phyloP scores from a whole-genome alignment of 139 green algal genomes.

The Chlorella sp. region DNA sequence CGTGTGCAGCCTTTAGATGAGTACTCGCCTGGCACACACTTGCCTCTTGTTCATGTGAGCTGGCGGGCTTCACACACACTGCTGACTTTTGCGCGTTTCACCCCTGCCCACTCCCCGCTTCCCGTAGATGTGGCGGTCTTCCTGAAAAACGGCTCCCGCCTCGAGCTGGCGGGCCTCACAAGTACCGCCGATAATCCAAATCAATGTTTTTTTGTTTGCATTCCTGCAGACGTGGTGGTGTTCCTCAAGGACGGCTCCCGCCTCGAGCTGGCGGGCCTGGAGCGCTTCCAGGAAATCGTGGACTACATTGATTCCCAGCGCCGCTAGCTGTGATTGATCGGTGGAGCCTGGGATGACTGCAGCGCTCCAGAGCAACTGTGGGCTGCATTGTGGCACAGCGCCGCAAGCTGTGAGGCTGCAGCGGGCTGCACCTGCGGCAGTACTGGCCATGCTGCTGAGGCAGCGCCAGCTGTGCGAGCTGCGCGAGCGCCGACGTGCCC shows the following conservation, averaged over 20 bases:
- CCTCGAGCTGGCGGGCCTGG: conserved; percentile 63
- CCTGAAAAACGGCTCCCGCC: conserved; percentile 53
- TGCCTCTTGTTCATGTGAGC: no score
- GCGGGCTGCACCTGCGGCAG: no score
- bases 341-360: no score
- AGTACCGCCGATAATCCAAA: no score
- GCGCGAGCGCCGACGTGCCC: no score
- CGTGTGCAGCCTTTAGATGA: no score
- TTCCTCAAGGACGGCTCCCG: conserved; percentile 64
- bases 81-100: neutral
- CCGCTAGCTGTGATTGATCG: neutral
- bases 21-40: neutral
- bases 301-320: conserved; percentile 11
- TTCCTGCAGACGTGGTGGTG: conserved; percentile 59
- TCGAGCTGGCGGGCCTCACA: conserved; percentile 53
- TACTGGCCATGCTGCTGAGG: no score
- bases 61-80: neutral
- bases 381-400: no score
- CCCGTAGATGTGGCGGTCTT: conserved; percentile 53
- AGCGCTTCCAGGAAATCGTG: conserved; percentile 37
- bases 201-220: no score
- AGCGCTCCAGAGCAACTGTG: no score
- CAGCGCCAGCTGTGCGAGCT: no score
- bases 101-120: neutral
- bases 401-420: no score